Evolutionary conservation across 2,329 filamentous ascomycete genomes (phyloP).

Genomic region (Cryphonectria radicalis): DNA sequence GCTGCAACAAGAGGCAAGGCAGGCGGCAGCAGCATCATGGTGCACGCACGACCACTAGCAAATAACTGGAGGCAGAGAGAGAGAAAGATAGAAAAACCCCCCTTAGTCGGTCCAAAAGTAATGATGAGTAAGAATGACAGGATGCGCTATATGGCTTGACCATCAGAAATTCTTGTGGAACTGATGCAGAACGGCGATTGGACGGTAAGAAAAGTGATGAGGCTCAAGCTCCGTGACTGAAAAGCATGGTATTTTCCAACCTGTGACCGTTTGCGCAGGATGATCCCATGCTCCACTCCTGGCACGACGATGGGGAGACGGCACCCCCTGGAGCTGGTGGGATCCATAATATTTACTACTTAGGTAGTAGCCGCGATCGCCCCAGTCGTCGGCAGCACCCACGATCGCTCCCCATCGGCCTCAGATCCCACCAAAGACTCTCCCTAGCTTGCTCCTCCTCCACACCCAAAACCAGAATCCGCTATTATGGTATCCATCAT

Average conservation of each 20-base stretch:
- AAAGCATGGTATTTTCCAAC: background rate
- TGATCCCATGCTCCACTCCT: background rate
- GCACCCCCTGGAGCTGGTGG: background rate
- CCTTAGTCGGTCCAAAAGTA: background rate
- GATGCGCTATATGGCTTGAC: conserved; percentile 8
- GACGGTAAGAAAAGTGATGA: background rate
- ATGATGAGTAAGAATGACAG: background rate
- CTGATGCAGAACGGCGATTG: background rate
- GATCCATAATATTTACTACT: background rate
- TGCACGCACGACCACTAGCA: background rate
- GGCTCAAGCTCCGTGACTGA: conserved; percentile 8
- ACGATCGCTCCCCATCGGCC: conserved; percentile 26
- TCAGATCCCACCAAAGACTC: background rate
- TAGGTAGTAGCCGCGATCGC: conserved; percentile 10
- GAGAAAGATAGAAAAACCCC: background rate
- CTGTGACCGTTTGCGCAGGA: conserved; percentile 6
- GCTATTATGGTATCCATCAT: background rate
- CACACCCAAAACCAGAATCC: background rate
- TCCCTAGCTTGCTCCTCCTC: too few species aligned
- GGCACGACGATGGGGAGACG: background rate
- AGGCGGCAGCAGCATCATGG: background rate
- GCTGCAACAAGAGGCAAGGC: background rate
- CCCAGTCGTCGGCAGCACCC: background rate
- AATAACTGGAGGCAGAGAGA: background rate
- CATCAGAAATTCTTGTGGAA: conserved; percentile 5